Evolutionary conservation across 75 land plant species (phyloP), one percentile per base, ranked within the genome.

Genomic region (Gnetum montanum): DNA sequence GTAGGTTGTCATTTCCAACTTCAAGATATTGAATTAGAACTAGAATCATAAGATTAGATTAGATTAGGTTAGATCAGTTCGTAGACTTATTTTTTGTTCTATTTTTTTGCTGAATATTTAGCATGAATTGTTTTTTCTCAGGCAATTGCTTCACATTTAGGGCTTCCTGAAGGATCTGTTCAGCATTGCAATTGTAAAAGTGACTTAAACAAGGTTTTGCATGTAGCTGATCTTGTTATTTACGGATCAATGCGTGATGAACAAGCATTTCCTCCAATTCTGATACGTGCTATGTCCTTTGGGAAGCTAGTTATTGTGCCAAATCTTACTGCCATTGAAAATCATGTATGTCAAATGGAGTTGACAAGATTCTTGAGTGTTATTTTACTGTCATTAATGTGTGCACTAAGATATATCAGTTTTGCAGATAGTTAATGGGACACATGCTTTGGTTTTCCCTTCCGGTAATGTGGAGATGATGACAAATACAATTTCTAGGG

Each of bases 211-310:
- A 48, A 67, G 28, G 26, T 83, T 7, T 46, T 94, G 23, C 61
- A 82, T 62, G 74, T 80, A 76, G 61, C 96, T 20, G 85, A 94
- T 59, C 72, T 83, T 46, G 85, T 86, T 61, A 56, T 94, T 6
- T 83, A 93, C 69, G 77, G 65, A 6, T 84, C 95, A 13, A 63
- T 82, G 29, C 78, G 75, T 59, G 81, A 78, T 38, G 86, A 78
- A 49, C 90, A 81, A 54, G 70, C 65, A 46, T 84, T 92, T 56
- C 95, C 97, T 57, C 66, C 90, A 15, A 54, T 88, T 34, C 71
- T 92, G 46, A 41, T 61, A n/a, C 75, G 88, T 47, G 96, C 98
- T 23, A 85, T 94, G 90, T 72, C 82, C 27, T 77, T 82, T 59
- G 78, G 62, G 50, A 65, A 72, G 4, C 90, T 84, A 8, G 43